Evolutionary conservation across 257 asterid species (phyloP).

Genomic region (Solanum pinnatisectum): DNA sequence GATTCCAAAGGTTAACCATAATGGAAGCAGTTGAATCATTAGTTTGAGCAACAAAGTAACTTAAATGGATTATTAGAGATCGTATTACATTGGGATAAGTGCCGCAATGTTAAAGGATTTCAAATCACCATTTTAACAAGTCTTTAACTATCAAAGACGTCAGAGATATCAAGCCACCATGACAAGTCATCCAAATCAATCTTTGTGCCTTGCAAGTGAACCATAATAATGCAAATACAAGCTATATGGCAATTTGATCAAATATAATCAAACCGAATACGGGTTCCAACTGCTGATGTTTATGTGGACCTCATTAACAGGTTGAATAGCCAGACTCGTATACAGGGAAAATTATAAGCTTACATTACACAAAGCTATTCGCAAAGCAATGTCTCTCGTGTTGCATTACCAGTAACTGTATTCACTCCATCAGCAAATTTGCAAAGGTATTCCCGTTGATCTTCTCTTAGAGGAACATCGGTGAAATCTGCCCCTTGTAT

Average conservation of each 20-base stretch:
- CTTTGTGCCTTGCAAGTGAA: not conserved
- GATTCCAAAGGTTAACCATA: not conserved
- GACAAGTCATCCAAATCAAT: not conserved
- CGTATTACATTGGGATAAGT: not conserved
- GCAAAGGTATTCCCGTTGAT: constrained; percentile 83
- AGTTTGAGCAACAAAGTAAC: not conserved
- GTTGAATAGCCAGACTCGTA: not conserved
- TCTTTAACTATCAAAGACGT: not conserved
- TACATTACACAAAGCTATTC: constrained; percentile 16
- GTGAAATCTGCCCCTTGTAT: constrained; percentile 96
- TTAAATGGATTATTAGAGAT: not conserved
- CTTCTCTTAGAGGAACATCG: constrained; percentile 92
- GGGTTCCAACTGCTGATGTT: not conserved
- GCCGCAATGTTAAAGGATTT: not conserved
- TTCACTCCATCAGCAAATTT: constrained; percentile 81
- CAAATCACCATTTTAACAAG: not conserved
- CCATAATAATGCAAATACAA: not conserved
- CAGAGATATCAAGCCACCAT: not conserved
- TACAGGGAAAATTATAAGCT: not conserved
- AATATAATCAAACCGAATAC: not conserved
- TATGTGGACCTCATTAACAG: not conserved
- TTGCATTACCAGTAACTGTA: constrained; percentile 78
- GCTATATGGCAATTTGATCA: not conserved
- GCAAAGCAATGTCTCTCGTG: constrained; percentile 80
- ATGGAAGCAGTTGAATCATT: not conserved